Evolutionary conservation across 495 filamentous ascomycete species (phyloP), one percentile per base, ranked within the genome.

Genomic region (Penicillium cataractarum): DNA sequence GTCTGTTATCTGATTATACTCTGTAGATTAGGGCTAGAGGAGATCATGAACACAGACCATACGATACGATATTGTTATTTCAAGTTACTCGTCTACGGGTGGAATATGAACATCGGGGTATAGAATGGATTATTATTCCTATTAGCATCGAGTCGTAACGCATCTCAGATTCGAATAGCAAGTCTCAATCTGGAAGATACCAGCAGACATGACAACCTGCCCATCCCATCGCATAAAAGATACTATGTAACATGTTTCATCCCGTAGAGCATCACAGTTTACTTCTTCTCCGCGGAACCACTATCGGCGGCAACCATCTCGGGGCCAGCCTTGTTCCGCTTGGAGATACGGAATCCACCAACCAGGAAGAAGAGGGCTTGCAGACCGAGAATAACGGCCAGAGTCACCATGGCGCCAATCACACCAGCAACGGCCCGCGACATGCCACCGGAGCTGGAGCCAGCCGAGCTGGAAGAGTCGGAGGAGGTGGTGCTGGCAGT

Each of bases 331-430:
- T 61, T 69, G 51, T 55, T 63, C 6, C 70, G 65, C 63, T 71
- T 73, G 3, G 65, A 51, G 35, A 73, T 66, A 50, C 65, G 65
- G 68, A 73, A 73, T 49, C 70, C 70, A 64, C 70, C 68, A 17
- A 73, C 57, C 35, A 84, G 55, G 74, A 84, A 69, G 46, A 82
- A 70, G 33, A 83, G 66, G 32, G 74, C 79, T 68, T 81, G 75
- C 13, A 79, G 49, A 2, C 79, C 83, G 55, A 87, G 63, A 12
- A 86, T 66, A 0, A 86, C 78, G 10, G 75, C 86, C 35, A 89
- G 71, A 5, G 86, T 87, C 1, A 89, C 84, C 70, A 87, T 79
- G 9, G 86, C 87, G 21, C 86, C 87, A 73, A 89, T 85, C 0
- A 87, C 84, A 42, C 86, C 87, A 8, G 75, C 83, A 49, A 80